Base-by-base conservation (phyloP, 352 stramenopile species). In the Nothophytophthora sp. region DNA sequence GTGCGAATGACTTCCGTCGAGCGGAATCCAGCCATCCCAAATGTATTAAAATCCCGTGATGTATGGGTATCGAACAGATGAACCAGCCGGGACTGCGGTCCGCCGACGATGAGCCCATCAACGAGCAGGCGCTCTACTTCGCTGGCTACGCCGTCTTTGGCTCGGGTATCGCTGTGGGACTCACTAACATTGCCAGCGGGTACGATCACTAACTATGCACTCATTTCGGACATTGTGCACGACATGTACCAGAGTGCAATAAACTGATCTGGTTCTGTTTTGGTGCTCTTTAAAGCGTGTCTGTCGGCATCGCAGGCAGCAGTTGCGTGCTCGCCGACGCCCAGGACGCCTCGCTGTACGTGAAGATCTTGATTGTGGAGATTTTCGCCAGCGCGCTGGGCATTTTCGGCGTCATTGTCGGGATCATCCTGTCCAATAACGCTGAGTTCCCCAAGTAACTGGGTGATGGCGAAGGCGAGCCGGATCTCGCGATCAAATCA, bases 321-420 rank as follows among this genome's bases (percentile, higher is more conserved):
- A 96, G 80, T 51, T 99, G 97, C 85, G 97, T 98, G 40, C 86
- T 99, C 33, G 97, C 95, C 13, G 98, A 99, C 87, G 98, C 97
- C 32, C 97, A 99, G 76, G 97, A 99, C 77, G 81, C 92, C 20
- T 87, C 81, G 37, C 75, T 99, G 20, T 99, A 99, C 77, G 97
- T 99, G 36, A 99, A 99, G 76, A 99, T 99, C 77, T 81, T 99
- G 50, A 98, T 99, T 77, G 92, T 99, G n/a, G 96, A 99, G 81
- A 99, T 99, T 93, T 99, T 99, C 69, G 97, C 96, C 33, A 98
- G 90, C 60, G 97, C 97, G 19, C 76, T 99, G 42, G 97, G 97
- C 41, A 99, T 99, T 61, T 99, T 99, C 59, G 97, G 97, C 38
- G 95, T 99, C 47, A 99, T 99, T 67, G 96, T 99, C 25, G 93